Base-by-base conservation (phyloP, 495 filamentous ascomycete genomes). In the Penicillium bialowiezense region DNA sequence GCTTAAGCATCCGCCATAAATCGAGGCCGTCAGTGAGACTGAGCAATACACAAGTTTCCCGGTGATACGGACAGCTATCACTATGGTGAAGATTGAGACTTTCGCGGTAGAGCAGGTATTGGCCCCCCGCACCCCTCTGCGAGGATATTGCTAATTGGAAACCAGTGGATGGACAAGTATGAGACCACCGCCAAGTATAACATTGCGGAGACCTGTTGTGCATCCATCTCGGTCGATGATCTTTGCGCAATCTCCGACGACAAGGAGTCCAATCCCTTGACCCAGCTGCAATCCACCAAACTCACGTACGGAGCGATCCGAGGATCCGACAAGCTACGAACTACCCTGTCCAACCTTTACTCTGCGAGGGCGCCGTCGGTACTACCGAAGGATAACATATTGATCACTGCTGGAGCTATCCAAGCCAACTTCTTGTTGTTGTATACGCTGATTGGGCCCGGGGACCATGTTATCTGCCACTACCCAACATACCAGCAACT, bases 401-500 rank as follows among this genome's bases (percentile, higher is more conserved):
- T 95, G 48, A 84, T 93, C 51, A 90, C 88, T 0, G 77, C 83
- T 19, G 91, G 91, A 1, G 91, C 89, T 18, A 96, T 95, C 35
- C 77, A 83, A 17, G 91, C 91, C 15, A 96, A 96, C 55, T 88
- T 89, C 55, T 67, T 92, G 3, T 58, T 85, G 4, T 74, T 95
- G 17, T 95, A 93, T 66, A 76, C 83, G 0, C 71, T 95, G 18
- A 63, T 93, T 2, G 84, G 83, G 0, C 85, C 86, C 0, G 90
- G 88, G 2, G 89, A 95, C 50, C 91, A 96, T 74, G 88, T 95
- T 23, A 81, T 96, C 44, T 95, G 88, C 59, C 87, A 95, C 45
- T 86, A 90, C 56, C 91, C 91, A 3, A 93, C 90, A 18, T 96
- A 96, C 62, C 88, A 93, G 58, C 90, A 95, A 57, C 78, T 96